Conservation (phyloP, 2,329 filamentous ascomycete species). For the Trichoderma afroharzianum region DNA sequence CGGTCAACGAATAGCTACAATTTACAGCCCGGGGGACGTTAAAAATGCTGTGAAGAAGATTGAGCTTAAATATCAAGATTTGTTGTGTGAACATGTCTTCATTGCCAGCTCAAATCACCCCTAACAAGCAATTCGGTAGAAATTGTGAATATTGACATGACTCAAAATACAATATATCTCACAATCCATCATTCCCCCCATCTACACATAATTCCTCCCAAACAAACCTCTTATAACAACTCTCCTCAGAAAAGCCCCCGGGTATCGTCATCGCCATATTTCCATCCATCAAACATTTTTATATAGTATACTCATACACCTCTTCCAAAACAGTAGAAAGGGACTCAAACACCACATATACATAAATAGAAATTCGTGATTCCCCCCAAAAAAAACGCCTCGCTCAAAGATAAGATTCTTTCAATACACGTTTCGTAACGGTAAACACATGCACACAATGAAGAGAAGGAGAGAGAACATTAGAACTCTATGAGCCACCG, state of each 20-base stretch:
- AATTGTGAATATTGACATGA: not conserved
- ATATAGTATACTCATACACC: not conserved
- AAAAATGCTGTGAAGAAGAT: too few species aligned
- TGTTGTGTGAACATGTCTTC: too few species aligned
- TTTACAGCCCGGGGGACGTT: not conserved
- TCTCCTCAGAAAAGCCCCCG: not conserved
- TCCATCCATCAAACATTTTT: not conserved
- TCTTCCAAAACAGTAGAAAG: not conserved
- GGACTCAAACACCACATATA: not conserved
- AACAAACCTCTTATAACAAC: not conserved
- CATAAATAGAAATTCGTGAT: not conserved
- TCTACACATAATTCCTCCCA: not conserved
- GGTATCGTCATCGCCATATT: not conserved
- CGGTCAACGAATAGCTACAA: too few species aligned
- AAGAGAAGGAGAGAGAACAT: not conserved
- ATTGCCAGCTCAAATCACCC: not conserved
- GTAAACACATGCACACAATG: not conserved
- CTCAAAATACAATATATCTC: not conserved
- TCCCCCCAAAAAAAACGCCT: slow-evolving; percentile 10
- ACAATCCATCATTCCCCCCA: not conserved
- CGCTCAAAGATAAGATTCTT: slow-evolving; percentile 6
- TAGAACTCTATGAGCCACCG: slow-evolving; percentile 15
- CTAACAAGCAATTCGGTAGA: not conserved
- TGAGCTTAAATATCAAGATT: too few species aligned
- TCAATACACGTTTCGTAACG: not conserved